These are phyloP conservation scores for Metarhizium anisopliae DNA, from an alignment of 2,329 filamentous ascomycete species.

Conservation along the genomic window DNA sequence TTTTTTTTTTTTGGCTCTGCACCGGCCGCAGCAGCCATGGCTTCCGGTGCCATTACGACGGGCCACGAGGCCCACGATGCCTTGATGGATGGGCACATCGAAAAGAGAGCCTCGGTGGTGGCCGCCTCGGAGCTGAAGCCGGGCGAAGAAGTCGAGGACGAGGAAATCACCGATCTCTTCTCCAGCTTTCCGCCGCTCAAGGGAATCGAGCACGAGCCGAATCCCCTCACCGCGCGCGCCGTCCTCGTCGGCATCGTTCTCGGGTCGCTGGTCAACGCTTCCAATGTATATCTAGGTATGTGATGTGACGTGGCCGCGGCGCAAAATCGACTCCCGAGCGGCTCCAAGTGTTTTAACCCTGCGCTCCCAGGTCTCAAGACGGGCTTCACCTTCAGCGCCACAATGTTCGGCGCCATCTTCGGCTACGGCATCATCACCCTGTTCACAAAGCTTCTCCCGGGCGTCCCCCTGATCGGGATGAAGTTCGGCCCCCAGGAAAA, in stretches of 20 bases:
- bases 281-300: slow-evolving; percentile 51
- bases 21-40: neutral
- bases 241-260: slow-evolving; percentile 45
- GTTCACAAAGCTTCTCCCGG: slow-evolving; percentile 37
- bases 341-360: neutral
- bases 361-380: slow-evolving; percentile 35
- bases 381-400: slow-evolving; percentile 39
- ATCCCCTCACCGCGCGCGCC: slow-evolving; percentile 46
- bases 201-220: slow-evolving; percentile 31
- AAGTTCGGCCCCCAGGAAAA: slow-evolving; percentile 53
- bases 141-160: slow-evolving; percentile 16
- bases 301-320: neutral
- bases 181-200: slow-evolving; percentile 31
- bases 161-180: slow-evolving; percentile 26
- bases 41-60: neutral
- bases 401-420: slow-evolving; percentile 46
- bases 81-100: slow-evolving; percentile 2
- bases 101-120: slow-evolving; percentile 16
- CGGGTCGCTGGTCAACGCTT: slow-evolving; percentile 51
- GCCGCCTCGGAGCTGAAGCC: slow-evolving; percentile 18
- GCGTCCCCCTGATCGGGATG: slow-evolving; percentile 42
- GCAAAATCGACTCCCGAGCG: neutral
- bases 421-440: slow-evolving; percentile 49
- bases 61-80: neutral
- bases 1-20: neutral